phyloP scores from a whole-genome alignment of 176 grass and related monocot genomes.

The Aegilops bicornis region DNA sequence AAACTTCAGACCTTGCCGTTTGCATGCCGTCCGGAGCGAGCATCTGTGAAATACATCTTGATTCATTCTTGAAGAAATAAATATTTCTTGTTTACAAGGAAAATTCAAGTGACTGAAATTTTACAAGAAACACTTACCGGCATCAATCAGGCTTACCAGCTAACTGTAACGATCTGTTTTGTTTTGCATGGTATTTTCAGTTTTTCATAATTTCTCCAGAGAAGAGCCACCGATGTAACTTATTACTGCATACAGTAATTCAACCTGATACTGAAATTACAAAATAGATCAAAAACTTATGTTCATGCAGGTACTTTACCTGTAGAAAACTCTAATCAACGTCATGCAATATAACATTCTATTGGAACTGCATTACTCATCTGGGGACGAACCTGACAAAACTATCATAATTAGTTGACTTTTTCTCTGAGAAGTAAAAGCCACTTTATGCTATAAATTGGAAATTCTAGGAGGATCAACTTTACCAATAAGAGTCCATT shows the following conservation, averaged over 20 bases:
- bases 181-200: neutral
- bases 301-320: neutral
- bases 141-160: slow-evolving; percentile 9
- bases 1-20: slow-evolving; percentile 32
- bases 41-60: slow-evolving; percentile 30
- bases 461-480: slow-evolving; percentile 16
- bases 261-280: neutral
- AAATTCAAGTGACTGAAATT: neutral
- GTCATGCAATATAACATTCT: neutral
- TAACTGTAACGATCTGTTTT: neutral
- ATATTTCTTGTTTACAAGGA: neutral
- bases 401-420: slow-evolving; percentile 12
- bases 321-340: neutral
- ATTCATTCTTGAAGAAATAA: neutral
- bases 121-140: neutral
- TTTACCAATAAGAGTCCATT: slow-evolving; percentile 1
- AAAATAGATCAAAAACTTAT: slow-evolving; percentile 6
- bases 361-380: neutral
- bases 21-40: slow-evolving; percentile 6
- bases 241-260: slow-evolving; percentile 4
- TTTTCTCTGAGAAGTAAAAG: slow-evolving; percentile 31
- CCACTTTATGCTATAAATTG: slow-evolving; percentile 2
- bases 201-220: neutral
- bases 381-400: slow-evolving; percentile 3
- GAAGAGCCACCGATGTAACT: neutral